Base-by-base conservation (phyloP, 2,329 filamentous ascomycete species). In the Cryphonectria radicalis region DNA sequence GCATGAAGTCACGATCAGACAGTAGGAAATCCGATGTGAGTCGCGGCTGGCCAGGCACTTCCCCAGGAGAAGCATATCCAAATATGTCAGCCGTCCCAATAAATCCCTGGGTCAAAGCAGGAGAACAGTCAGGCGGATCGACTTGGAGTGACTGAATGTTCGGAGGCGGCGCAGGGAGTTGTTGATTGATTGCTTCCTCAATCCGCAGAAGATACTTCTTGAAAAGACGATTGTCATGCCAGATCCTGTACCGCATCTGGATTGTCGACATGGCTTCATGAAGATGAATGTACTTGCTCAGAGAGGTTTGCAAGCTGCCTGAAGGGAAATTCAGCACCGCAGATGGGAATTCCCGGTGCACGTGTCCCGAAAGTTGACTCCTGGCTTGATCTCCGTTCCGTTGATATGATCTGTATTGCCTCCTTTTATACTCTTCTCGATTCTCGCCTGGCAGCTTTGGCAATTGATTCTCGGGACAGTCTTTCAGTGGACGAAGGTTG, bases 401-500 rank as follows among this genome's bases (percentile, higher is more conserved):
- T 43, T 14, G 37, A n/a, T 63, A 35, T 43, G 62, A n/a, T 2
- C 6, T 42, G 17, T 22, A 4, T 22, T 37, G 28, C 19, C 62
- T 43, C 1, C 7, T 22, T 8, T 1, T 0, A 7, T 28, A 7
- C 3, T 63, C 1, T 3, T 43, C n/a, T 0, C 0, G 8, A 37
- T 4, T 28, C 62, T 63, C 62, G 2, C 14, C 2, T 5, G 40
- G 11, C 8, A 25, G 22, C 8, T 7, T 3, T 10, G 19, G 3
- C 2, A 63, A 17, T n/a, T 5, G 10, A 3, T 6, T 14, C 37
- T 63, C 62, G 35, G 62, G 40, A 63, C 62, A 63, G 11, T 63
- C 7, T 35, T 17, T 6, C n/a, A 63, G 14, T 13, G 37, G 40
- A 25, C 35, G 32, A 19, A 63, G 22, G 40, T 4, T 32, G 14